Evolutionary conservation across 805 yeast genomes (phyloP).

Genomic region (Metschnikowia rubicola): DNA sequence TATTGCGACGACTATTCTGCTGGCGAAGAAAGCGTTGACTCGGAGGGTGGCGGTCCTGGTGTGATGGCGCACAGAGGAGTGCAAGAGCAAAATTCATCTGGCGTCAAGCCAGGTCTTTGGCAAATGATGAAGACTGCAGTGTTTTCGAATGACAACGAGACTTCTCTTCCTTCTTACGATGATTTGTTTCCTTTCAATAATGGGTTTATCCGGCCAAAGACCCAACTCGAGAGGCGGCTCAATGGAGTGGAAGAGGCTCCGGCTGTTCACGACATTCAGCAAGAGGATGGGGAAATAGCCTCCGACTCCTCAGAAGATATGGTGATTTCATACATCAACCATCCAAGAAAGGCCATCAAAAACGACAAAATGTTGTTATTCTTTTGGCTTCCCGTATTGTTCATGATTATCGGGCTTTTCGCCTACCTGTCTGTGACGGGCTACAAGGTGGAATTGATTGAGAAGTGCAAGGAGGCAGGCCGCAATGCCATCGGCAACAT

Average conservation of each 20-base stretch:
- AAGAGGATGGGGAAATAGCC: conserved; percentile 31
- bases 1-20: conserved; percentile 23
- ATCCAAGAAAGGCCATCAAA: conserved; percentile 46
- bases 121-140: conserved; percentile 40
- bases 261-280: conserved; percentile 1
- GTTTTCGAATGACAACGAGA: conserved; percentile 33
- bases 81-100: neutral
- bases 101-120: conserved; percentile 31
- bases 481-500: conserved; percentile 39
- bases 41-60: neutral
- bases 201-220: conserved; percentile 30
- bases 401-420: conserved; percentile 51
- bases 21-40: conserved; percentile 2
- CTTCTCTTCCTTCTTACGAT: conserved; percentile 63
- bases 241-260: conserved; percentile 18
- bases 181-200: conserved; percentile 60
- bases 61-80: neutral
- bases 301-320: conserved; percentile 44
- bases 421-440: conserved; percentile 42
- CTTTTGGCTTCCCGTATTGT: conserved; percentile 83
- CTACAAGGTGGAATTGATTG: conserved; percentile 35
- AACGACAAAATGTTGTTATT: conserved; percentile 83
- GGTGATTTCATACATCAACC: conserved; percentile 40
- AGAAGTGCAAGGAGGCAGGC: conserved; percentile 30
- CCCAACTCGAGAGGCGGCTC: conserved; percentile 30